Evolutionary conservation across 257 asterid species (phyloP).

Genomic region (Solanum tacnaense): DNA sequence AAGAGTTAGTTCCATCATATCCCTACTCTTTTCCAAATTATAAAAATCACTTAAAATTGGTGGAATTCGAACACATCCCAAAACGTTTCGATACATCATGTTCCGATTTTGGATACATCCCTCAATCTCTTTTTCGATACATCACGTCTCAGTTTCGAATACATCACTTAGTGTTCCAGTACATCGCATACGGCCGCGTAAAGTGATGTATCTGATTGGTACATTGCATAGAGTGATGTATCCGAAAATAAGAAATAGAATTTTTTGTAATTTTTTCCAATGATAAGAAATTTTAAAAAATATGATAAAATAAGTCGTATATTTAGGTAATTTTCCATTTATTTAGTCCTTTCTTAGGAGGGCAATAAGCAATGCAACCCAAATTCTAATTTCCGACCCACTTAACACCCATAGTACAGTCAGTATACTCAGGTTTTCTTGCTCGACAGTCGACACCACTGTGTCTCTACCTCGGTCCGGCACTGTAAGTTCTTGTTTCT

Average conservation of each 20-base stretch:
- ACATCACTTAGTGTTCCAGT: too few relatives aligned
- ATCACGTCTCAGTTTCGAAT: rapidly evolving
- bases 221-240: not conserved
- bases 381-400: not conserved
- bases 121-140: too few relatives aligned
- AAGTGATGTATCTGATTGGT: not conserved
- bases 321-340: not conserved
- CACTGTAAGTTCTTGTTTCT: not conserved
- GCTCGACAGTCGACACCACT: not conserved
- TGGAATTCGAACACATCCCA: not conserved
- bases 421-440: not conserved
- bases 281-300: not conserved
- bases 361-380: not conserved
- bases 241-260: rapidly evolving
- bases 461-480: not conserved
- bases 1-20: not conserved
- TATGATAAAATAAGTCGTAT: too few relatives aligned
- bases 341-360: not conserved
- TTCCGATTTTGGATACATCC: too few relatives aligned
- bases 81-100: too few relatives aligned
- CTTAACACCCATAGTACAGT: not conserved
- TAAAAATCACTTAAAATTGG: not conserved
- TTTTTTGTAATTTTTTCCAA: too few relatives aligned
- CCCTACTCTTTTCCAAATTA: not conserved
- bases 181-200: too few relatives aligned